Percentiles rank a stretch among this genome's conserved stretches.
Evolutionary conservation across 305 asterid species (phyloP).

Genomic region (Plantago lanceolata): DNA sequence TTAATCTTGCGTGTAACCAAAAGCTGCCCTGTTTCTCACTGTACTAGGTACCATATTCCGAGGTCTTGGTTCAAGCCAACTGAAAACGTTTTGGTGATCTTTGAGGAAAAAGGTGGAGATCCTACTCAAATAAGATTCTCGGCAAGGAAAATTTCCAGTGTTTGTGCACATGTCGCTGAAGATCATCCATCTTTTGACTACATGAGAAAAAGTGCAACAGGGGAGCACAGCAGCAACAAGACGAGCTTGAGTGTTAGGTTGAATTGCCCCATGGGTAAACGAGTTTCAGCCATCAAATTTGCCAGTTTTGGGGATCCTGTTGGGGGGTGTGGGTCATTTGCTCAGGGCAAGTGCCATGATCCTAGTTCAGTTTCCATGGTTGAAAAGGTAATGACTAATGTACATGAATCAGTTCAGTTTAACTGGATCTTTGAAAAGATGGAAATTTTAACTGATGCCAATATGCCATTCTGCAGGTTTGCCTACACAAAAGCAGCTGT

Average conservation of each 20-base stretch:
- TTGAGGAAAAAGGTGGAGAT: conserved; percentile 89
- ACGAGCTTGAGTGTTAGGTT: conserved; percentile 31
- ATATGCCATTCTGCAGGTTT: conserved; percentile 38
- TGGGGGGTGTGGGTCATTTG: conserved; percentile 61
- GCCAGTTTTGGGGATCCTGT: conserved; percentile 70
- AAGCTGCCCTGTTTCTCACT: conserved; percentile 14
- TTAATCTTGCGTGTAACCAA: background rate
- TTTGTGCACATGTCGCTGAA: conserved; percentile 54
- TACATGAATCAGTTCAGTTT: conserved; percentile 12
- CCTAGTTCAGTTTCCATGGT: conserved; percentile 42
- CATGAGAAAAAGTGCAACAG: conserved; percentile 29
- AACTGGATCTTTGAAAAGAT: conserved; percentile 49
- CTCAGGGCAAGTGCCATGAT: conserved; percentile 55
- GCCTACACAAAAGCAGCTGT: conserved; percentile 52
- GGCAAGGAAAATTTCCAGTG: conserved; percentile 43
- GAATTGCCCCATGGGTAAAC: conserved; percentile 45
- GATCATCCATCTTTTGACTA: conserved; percentile 51
- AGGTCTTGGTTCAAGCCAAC: conserved; percentile 91
- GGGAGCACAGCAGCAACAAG: conserved; percentile 23
- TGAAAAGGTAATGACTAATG: conserved; percentile 41
- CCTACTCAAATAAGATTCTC: conserved; percentile 64
- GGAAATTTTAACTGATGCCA: conserved; percentile 13
- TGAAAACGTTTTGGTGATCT: conserved; percentile 65
- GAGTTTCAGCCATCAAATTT: conserved; percentile 50
- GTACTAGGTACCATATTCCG: conserved; percentile 80